These are phyloP conservation scores for Butyriboletus appendiculatus DNA, from an alignment of 1,284 basidiomycete genomes.

Conservation along the genomic window DNA sequence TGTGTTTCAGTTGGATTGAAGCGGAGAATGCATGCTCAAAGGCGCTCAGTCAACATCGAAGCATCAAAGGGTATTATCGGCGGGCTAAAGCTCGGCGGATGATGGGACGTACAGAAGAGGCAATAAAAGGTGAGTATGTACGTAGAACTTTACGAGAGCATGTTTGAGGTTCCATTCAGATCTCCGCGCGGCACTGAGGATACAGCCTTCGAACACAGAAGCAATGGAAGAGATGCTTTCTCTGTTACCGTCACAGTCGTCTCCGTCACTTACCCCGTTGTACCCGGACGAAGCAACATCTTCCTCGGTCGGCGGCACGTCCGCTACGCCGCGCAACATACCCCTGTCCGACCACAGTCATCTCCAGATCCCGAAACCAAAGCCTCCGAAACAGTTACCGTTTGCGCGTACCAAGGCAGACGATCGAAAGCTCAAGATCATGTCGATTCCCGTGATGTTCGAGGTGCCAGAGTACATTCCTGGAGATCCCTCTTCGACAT, in stretches of 20 bases:
- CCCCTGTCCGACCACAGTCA: constrained; percentile 18
- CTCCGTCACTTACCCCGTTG: constrained; percentile 21
- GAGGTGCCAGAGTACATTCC: constrained; percentile 37
- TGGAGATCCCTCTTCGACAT: constrained; percentile 20
- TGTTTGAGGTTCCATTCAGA: constrained; percentile 40
- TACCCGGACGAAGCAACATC: constrained; percentile 27
- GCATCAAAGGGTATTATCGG: constrained; percentile 65
- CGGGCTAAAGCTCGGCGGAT: constrained; percentile 64
- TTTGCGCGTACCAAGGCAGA: constrained; percentile 51
- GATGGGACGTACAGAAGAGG: constrained; percentile 57
- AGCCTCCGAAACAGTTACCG: constrained; percentile 45
- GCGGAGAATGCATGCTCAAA: constrained; percentile 66
- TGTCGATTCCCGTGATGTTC: constrained; percentile 44
- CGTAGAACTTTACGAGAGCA: neutral
- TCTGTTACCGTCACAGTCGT: constrained; percentile 38
- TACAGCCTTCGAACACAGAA: constrained; percentile 62
- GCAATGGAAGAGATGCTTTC: constrained; percentile 53
- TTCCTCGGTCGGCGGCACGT: constrained; percentile 26
- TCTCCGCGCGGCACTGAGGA: constrained; percentile 53
- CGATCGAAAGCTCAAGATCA: constrained; percentile 52
- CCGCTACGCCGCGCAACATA: constrained; percentile 12
- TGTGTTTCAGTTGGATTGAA: constrained; percentile 56
- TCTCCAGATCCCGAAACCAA: constrained; percentile 38
- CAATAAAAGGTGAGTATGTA: constrained; percentile 50
- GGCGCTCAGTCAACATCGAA: constrained; percentile 61